phyloP scores from a whole-genome alignment of 371 early-diverging fungal genomes.

The Actinomortierella wolfii region DNA sequence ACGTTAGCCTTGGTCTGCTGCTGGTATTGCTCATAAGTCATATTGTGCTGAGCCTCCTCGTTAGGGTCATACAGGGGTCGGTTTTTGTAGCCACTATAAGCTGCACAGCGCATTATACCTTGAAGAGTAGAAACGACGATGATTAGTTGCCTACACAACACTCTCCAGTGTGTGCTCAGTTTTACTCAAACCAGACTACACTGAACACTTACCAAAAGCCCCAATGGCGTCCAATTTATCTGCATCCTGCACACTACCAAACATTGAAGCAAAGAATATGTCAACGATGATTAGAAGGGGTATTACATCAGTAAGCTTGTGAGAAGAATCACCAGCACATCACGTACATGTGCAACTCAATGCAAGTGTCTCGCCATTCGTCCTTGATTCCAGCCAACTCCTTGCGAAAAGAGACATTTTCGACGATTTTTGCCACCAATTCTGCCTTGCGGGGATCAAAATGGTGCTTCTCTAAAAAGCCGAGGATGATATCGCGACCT shows the following conservation, averaged over 20 bases:
- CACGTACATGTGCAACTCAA: conserved; percentile 65
- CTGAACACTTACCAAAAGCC: conserved; percentile 65
- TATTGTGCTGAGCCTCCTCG: conserved; percentile 51
- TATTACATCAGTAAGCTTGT: background rate
- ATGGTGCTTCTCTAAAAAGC: conserved; percentile 51
- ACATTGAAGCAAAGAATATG: background rate
- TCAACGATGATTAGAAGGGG: background rate
- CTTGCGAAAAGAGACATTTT: conserved; percentile 75
- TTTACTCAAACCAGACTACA: no score
- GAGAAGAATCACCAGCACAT: background rate
- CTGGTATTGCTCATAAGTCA: conserved; percentile 63
- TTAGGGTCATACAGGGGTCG: conserved; percentile 64
- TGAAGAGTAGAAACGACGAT: background rate
- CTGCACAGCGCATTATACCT: conserved; percentile 74
- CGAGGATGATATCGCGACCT: conserved; percentile 50
- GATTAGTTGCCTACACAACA: no score
- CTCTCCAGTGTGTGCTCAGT: no score
- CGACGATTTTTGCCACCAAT: conserved; percentile 61
- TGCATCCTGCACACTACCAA: conserved; percentile 78
- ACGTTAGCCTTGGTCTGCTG: conserved; percentile 48
- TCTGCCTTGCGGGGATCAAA: conserved; percentile 46
- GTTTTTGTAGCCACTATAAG: conserved; percentile 72
- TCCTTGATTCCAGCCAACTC: conserved; percentile 63
- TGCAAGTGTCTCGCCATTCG: conserved; percentile 60
- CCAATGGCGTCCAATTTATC: conserved; percentile 86